phyloP scores from a whole-genome alignment of 164 flowering plant genomes.

The Taxillus chinensis region DNA sequence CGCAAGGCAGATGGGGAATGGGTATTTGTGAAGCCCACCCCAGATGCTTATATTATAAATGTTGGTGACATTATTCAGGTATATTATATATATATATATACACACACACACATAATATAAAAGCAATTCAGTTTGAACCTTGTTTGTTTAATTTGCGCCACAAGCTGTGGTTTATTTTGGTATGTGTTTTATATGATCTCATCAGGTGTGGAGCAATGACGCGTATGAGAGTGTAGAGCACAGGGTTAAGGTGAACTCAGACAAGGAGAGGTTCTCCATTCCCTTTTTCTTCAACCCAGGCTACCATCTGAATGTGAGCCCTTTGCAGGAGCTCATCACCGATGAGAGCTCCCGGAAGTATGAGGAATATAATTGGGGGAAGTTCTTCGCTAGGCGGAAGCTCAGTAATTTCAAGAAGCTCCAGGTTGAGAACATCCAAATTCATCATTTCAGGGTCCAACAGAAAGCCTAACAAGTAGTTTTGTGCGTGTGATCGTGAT shows the following conservation, averaged over 20 bases:
- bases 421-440: conserved; percentile 16
- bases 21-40: conserved; percentile 35
- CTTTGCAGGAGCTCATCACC: conserved; percentile 35
- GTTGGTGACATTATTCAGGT: conserved; percentile 57
- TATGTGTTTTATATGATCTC: not conserved
- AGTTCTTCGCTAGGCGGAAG: conserved; percentile 10
- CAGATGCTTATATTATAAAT: conserved; percentile 41
- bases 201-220: conserved; percentile 56
- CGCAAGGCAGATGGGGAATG: conserved; percentile 40
- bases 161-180: no score
- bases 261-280: conserved; percentile 50
- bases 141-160: no score
- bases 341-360: conserved; percentile 28
- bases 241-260: conserved; percentile 46
- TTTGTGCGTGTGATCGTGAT: no score
- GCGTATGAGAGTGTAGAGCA: conserved; percentile 57
- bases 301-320: conserved; percentile 36
- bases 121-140: not conserved
- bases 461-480: not conserved
- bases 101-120: no score
- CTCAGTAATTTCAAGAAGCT: conserved; percentile 16
- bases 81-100: no score
- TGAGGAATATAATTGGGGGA: conserved; percentile 24
- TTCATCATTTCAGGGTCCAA: conserved; percentile 25
- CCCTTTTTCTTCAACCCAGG: conserved; percentile 52